Base-by-base conservation (phyloP, 2,329 filamentous ascomycete species). In the Chaetoscypha palmicola region DNA sequence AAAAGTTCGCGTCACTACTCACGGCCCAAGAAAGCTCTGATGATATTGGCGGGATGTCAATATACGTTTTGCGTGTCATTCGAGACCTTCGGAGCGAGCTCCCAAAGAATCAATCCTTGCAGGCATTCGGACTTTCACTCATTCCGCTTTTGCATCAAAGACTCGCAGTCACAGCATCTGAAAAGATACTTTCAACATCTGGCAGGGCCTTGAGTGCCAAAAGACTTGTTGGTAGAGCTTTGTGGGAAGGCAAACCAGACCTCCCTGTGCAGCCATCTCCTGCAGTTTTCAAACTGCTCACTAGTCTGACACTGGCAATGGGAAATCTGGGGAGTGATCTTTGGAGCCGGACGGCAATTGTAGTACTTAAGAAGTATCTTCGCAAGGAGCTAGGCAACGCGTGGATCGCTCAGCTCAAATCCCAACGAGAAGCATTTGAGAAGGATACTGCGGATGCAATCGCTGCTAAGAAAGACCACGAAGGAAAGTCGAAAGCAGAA, bases 181-280 rank as follows among this genome's bases (percentile, higher is more conserved):
- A 63, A 10, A 60, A 68, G 0, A 67, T 77, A 0, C 57, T 84
- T 24, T 63, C 73, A 41, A 59, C 70, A 40, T 69, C 81, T 40
- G 53, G 62, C 1, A 60, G 61, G n/a, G 58, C 59, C 2, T 61
- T 67, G 0, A 61, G 74, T 31, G 62, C 68, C 36, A 73, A 66
- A 43, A 66, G 58, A 21, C 72, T 86, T 1, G 71, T 73, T 2
- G 80, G 82, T 5, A 73, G 80, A 40, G 72, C 76, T 0, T 68
- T 96, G 0, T 96, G 90, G 90, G 88, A 94, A 60, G 86, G 86
- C 1, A 70, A 77, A 28, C 85, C 86, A 0, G 70, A 78, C 20
- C 62, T 95, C 32, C 91, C 91, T 0, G 72, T 79, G 4, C 86
- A 92, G 57, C 88, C 88, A 1, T 91, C 87, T 0, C 81, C 86